These are phyloP conservation scores for Botrytis fragariae DNA, from an alignment of 2,329 filamentous ascomycete species.

Conservation along the genomic window DNA sequence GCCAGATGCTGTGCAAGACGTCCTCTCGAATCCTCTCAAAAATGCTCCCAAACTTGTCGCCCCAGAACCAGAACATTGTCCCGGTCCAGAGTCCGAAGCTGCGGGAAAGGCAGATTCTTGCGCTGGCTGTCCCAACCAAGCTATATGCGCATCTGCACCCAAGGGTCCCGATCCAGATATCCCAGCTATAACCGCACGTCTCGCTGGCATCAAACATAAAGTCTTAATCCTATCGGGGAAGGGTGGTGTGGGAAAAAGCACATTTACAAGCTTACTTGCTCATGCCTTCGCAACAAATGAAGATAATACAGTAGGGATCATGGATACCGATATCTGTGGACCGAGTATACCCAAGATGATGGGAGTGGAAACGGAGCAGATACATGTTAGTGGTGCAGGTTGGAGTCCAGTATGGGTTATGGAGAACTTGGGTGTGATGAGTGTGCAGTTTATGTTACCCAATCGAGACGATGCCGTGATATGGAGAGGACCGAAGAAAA, in stretches of 20 bases:
- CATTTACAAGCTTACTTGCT: conserved; percentile 82
- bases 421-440: conserved; percentile 95
- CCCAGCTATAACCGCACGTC: conserved; percentile 77
- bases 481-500: conserved; percentile 98
- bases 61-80: conserved; percentile 95
- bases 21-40: conserved; percentile 74
- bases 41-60: conserved; percentile 82
- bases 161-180: conserved; percentile 97
- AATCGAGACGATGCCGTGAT: conserved; percentile 93
- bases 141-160: conserved; percentile 88
- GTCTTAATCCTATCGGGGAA: conserved; percentile 89
- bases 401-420: conserved; percentile 96
- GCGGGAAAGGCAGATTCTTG: conserved; percentile 77
- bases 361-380: conserved; percentile 90
- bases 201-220: conserved; percentile 83
- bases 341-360: conserved; percentile 99
- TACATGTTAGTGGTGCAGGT: conserved; percentile 83
- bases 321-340: conserved; percentile 98
- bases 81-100: conserved; percentile 77
- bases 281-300: conserved; percentile 85
- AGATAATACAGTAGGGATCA: conserved; percentile 79
- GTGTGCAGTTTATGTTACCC: conserved; percentile 96
- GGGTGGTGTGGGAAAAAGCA: conserved; percentile 95
- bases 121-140: conserved; percentile 91
- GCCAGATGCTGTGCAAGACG: conserved; percentile 62